Base-by-base conservation (phyloP, 306 rosid genomes). In the Trifolium dubium region DNA sequence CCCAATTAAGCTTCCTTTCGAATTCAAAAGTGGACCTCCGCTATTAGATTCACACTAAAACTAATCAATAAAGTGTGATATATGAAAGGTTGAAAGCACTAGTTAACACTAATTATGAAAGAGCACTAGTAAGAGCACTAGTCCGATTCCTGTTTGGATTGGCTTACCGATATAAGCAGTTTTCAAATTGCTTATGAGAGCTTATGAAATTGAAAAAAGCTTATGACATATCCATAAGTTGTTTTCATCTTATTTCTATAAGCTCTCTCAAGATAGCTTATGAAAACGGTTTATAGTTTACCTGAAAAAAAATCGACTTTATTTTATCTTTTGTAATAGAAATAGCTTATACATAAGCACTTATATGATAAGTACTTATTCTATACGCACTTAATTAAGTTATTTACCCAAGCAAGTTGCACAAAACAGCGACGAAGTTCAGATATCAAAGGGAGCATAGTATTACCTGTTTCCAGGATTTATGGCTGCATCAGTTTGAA, bases 401-500 rank as follows among this genome's bases (percentile, higher is more conserved):
- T 3, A 31, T 18, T 54, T 19, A 19, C 19, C 31, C 14, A 9
- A 53, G 9, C 14, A 19, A 2, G 6, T 17, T 39, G 61, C 49
- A 13, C 30, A 66, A 23, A 23, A 23, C 23, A 23, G 23, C 23
- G 23, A 23, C 23, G 23, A 23, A 40, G 51, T 65, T 64, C 55
- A 54, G 41, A 53, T 40, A 54, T 28, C 60, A 35, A 69, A 78
- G 68, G 74, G 74, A 65, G 58, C 14, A 19, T 18, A 29, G 7
- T 29, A 67, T 68, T 44, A 92, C 99, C 97, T 92, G 87, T 94
- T 94, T 66, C 99, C 97, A 2, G 99, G 99, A 85, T 94, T 94
- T 69, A 94, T 92, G 69, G 96, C 92, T 5, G 97, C 99, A 80
- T 94, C 99, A 15, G 99, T 94, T 81, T 94, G 96, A 78, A 94